Conservation (phyloP, 345 rosid genomes). For the Lepidium africanum region DNA sequence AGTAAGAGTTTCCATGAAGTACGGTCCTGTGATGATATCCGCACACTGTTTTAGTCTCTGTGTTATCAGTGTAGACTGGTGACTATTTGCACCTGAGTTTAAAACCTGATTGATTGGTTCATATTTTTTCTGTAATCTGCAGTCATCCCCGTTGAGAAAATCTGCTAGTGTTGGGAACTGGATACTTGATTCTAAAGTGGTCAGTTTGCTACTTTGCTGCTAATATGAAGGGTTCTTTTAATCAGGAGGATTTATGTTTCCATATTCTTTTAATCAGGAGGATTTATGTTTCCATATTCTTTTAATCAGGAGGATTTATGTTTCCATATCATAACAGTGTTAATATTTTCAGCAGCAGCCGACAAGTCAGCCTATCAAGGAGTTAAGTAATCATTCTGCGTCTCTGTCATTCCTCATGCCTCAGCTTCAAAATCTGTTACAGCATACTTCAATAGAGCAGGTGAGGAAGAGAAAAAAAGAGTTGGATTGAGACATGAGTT, state of each 20-base stretch:
- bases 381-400: conserved; percentile 26
- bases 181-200: conserved; percentile 58
- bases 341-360: conserved; percentile 32
- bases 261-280: neutral
- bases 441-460: conserved; percentile 84
- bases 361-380: conserved; percentile 43
- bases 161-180: conserved; percentile 96
- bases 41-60: conserved; percentile 36
- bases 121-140: conserved; percentile 21
- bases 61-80: neutral
- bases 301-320: neutral
- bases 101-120: conserved; percentile 10
- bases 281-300: too few relatives aligned
- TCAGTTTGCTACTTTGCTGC: conserved; percentile 42
- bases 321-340: neutral
- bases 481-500: neutral
- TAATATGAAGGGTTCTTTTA: neutral
- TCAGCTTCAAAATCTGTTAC: conserved; percentile 82
- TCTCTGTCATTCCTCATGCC: conserved; percentile 48
- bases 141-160: conserved; percentile 80
- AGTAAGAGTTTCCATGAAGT: conserved; percentile 53
- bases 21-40: conserved; percentile 44
- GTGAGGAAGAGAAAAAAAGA: conserved; percentile 20
- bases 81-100: conserved; percentile 2
- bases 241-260: neutral